These are phyloP conservation scores for Metarhizium album DNA, from an alignment of 2,329 filamentous ascomycete species.

Conservation along the genomic window DNA sequence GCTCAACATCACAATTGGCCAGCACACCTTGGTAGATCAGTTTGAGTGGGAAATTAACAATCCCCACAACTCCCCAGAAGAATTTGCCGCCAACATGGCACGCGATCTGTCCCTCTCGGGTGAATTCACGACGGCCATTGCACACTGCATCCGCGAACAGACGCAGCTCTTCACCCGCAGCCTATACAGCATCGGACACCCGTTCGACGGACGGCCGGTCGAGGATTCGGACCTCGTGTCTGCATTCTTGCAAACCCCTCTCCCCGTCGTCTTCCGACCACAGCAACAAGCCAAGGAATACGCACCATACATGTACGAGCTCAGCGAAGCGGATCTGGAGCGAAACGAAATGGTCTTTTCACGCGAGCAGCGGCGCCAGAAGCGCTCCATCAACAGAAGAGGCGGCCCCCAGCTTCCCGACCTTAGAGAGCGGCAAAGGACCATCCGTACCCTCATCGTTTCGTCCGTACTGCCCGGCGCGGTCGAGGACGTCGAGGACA, in stretches of 20 bases:
- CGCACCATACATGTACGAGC: constrained; percentile 84
- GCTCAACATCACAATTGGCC: constrained; percentile 93
- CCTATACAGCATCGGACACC: constrained; percentile 84
- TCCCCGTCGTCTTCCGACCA: constrained; percentile 75
- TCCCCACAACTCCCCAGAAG: constrained; percentile 83
- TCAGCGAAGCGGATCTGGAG: constrained; percentile 83
- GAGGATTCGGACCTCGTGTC: constrained; percentile 84
- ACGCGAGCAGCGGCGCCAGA: constrained; percentile 86
- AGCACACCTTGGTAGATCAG: constrained; percentile 87
- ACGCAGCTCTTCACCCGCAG: constrained; percentile 89
- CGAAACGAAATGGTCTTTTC: constrained; percentile 87
- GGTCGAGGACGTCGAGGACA: constrained; percentile 69
- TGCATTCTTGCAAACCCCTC: constrained; percentile 75
- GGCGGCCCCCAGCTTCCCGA: constrained; percentile 92
- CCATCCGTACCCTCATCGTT: constrained; percentile 83
- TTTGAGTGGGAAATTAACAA: constrained; percentile 99
- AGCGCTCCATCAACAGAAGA: constrained; percentile 85
- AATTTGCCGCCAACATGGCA: constrained; percentile 84
- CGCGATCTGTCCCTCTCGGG: constrained; percentile 82
- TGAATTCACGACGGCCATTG: constrained; percentile 95
- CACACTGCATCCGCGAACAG: constrained; percentile 95
- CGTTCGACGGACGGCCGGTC: constrained; percentile 86
- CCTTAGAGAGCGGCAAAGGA: constrained; percentile 86
- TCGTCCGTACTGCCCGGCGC: constrained; percentile 88
- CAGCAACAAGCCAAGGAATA: constrained; percentile 92